A percentile compares a stretch with the other conserved stretches of the same genome.
These are phyloP conservation scores for Apiospora phragmitis DNA, from an alignment of 2,329 filamentous ascomycete species.

Conservation along the genomic window DNA sequence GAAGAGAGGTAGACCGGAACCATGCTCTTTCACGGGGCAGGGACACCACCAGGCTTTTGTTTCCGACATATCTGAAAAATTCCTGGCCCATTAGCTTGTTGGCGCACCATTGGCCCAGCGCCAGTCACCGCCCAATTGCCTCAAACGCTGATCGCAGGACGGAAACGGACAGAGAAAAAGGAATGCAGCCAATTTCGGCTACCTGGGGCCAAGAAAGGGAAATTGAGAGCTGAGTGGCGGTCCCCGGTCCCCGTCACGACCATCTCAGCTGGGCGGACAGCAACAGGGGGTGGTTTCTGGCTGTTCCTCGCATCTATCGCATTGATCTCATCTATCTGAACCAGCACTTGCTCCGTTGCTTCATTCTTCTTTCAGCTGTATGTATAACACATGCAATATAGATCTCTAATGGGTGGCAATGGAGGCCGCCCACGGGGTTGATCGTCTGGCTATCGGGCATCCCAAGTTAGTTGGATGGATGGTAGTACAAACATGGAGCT, in stretches of 20 bases:
- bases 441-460: background rate
- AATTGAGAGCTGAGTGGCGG: background rate
- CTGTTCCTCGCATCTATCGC: background rate
- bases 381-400: background rate
- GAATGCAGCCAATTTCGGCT: constrained; percentile 2
- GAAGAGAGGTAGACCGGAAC: background rate
- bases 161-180: constrained; percentile 6
- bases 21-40: background rate
- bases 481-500: background rate
- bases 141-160: background rate
- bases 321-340: background rate
- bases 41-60: background rate
- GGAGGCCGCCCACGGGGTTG: background rate
- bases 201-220: background rate
- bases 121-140: background rate
- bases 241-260: background rate
- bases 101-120: background rate
- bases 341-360: background rate
- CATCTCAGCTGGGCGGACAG: background rate
- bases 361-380: background rate
- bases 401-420: background rate
- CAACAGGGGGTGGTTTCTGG: background rate
- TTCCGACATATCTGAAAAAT: background rate
- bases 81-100: background rate
- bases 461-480: background rate